phyloP scores from a whole-genome alignment of 2,329 filamentous ascomycete species.

The Talaromyces sp. region DNA sequence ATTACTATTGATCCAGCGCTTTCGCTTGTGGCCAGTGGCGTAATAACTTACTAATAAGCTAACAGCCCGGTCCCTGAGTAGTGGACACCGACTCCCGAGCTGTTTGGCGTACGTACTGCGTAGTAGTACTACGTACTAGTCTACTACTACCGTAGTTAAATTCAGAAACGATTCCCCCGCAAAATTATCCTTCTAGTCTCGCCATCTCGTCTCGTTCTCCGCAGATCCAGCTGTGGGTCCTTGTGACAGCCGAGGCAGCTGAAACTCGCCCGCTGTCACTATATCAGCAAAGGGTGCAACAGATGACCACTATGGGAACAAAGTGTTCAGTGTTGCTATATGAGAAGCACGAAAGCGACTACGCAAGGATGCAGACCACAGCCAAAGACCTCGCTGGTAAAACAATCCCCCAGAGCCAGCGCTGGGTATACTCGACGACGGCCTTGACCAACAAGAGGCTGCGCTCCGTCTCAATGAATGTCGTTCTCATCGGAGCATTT shows the following conservation, averaged over 20 bases:
- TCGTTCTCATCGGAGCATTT: background rate
- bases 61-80: background rate
- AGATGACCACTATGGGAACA: background rate
- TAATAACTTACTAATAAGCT: background rate
- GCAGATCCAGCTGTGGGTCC: background rate
- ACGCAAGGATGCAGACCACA: background rate
- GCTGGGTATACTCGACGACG: slow-evolving; percentile 5
- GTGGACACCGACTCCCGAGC: background rate
- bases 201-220: no score
- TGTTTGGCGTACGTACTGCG: background rate
- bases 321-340: background rate
- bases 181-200: no score
- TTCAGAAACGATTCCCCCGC: background rate
- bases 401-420: slow-evolving; percentile 8
- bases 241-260: background rate
- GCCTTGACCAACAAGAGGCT: background rate
- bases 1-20: background rate
- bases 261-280: background rate
- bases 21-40: background rate
- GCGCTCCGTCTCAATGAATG: background rate
- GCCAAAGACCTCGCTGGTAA: slow-evolving; percentile 2
- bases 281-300: background rate
- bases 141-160: no score
- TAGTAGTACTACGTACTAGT: no score
- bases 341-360: background rate